phyloP scores from a whole-genome alignment of 768 basidiomycete species.

The Mycena belliarum region DNA sequence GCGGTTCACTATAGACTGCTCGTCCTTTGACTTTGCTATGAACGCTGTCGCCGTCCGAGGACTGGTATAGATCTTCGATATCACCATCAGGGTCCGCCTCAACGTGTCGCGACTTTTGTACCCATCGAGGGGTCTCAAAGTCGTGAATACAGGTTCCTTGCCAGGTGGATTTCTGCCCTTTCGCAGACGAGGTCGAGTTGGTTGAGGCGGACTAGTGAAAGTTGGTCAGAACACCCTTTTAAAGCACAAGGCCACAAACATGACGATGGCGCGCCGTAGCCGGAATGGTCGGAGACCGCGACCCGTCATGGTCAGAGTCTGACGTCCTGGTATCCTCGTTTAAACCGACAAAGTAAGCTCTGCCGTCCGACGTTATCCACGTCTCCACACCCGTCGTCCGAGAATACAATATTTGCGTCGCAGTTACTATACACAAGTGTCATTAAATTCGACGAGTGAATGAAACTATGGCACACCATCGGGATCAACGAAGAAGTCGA shows the following conservation, averaged over 20 bases:
- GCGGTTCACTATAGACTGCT: constrained; percentile 60
- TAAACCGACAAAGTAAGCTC: constrained; percentile 77
- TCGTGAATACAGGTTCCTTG: constrained; percentile 80
- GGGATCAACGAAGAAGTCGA: constrained; percentile 74
- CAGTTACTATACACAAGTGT: constrained; percentile 50
- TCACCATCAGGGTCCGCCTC: constrained; percentile 36
- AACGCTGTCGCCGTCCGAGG: constrained; percentile 13
- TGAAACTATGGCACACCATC: constrained; percentile 51
- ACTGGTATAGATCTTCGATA: constrained; percentile 2
- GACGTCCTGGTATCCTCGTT: constrained; percentile 38
- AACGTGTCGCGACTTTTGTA: constrained; percentile 69
- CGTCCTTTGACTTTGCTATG: constrained; percentile 20
- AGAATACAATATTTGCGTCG: constrained; percentile 63
- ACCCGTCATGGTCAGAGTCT: constrained; percentile 11
- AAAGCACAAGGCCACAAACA: not conserved
- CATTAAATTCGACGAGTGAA: not conserved
- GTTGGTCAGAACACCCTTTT: not conserved
- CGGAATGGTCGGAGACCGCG: constrained; percentile 4
- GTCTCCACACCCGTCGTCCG: constrained; percentile 65
- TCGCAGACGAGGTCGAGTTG: constrained; percentile 23
- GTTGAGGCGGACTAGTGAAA: constrained; percentile 19
- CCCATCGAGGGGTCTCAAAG: constrained; percentile 74
- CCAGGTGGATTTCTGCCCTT: constrained; percentile 46
- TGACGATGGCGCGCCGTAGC: constrained; percentile 8
- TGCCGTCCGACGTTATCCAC: constrained; percentile 85